Conservation (phyloP, 257 asterid genomes). For the Salvia rosmarinus region DNA sequence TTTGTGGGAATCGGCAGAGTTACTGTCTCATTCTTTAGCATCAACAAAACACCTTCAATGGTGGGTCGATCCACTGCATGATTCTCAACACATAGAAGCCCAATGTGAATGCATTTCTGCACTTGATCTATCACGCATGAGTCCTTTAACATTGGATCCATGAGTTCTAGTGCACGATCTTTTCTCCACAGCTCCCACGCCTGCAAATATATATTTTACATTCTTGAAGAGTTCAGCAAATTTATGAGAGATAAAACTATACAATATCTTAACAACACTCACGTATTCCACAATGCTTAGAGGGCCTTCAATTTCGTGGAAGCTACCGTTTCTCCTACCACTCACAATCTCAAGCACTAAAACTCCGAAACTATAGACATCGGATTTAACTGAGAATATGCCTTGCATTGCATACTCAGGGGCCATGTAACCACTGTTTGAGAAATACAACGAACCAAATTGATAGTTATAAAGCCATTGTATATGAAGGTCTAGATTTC, state of each 20-base stretch:
- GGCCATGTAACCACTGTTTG: no score
- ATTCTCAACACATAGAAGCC: conserved; percentile 63
- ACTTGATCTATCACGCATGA: conserved; percentile 41
- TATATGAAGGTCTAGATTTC: no score
- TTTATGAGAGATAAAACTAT: neutral
- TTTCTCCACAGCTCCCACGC: conserved; percentile 64
- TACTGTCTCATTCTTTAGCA: conserved; percentile 46
- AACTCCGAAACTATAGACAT: no score
- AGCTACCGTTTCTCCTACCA: no score
- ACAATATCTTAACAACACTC: conserved; percentile 29
- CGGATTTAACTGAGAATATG: no score
- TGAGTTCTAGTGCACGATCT: conserved; percentile 41
- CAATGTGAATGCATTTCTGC: conserved; percentile 52
- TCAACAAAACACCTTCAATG: conserved; percentile 48
- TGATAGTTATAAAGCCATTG: no score
- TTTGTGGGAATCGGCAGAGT: conserved; percentile 42
- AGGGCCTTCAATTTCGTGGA: no score
- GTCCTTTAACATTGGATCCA: conserved; percentile 47
- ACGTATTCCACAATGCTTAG: conserved; percentile 66
- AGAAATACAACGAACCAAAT: no score
- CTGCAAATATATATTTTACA: conserved; percentile 32
- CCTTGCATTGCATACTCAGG: no score
- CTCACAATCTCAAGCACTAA: no score
- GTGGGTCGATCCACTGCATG: conserved; percentile 54
- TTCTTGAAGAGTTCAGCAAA: neutral